Conservation (phyloP, 305 asterid genomes). For the Solanum hybrid region DNA sequence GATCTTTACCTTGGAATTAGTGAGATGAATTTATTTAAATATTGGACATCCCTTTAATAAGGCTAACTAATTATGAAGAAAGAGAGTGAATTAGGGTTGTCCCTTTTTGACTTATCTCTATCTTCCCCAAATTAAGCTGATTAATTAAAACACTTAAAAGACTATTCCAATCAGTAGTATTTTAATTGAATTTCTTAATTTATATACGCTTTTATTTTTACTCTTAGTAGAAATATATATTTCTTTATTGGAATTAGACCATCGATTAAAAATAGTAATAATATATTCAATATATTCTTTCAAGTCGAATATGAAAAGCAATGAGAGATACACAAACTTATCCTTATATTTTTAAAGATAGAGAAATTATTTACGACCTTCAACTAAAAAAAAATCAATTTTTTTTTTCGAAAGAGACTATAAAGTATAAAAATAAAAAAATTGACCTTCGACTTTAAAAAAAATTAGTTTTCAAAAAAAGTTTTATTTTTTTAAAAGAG, state of each 20-base stretch:
- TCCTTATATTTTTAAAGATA: neutral
- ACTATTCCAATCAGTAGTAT: neutral
- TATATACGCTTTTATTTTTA: conserved; percentile 5
- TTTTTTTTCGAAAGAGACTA: neutral
- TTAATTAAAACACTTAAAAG: neutral
- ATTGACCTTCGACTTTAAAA: neutral
- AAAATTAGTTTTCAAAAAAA: no score
- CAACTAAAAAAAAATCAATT: neutral
- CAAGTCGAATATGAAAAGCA: neutral
- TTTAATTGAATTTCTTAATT: neutral
- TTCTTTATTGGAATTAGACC: conserved; percentile 9
- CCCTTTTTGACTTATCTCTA: conserved; percentile 24
- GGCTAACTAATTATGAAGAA: conserved; percentile 24
- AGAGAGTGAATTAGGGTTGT: conserved; percentile 4
- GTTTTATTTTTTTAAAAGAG: neutral
- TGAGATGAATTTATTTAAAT: conserved; percentile 19
- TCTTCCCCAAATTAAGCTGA: conserved; percentile 31
- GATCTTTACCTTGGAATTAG: conserved; percentile 17
- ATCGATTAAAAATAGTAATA: neutral
- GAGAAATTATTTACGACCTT: neutral
- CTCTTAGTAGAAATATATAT: neutral
- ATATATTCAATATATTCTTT: neutral
- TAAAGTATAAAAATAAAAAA: no score
- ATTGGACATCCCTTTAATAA: conserved; percentile 22
- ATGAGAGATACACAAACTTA: neutral